Conservation (phyloP, 1,284 basidiomycete species). For the Microbotryum lychnidis-dioicae region DNA sequence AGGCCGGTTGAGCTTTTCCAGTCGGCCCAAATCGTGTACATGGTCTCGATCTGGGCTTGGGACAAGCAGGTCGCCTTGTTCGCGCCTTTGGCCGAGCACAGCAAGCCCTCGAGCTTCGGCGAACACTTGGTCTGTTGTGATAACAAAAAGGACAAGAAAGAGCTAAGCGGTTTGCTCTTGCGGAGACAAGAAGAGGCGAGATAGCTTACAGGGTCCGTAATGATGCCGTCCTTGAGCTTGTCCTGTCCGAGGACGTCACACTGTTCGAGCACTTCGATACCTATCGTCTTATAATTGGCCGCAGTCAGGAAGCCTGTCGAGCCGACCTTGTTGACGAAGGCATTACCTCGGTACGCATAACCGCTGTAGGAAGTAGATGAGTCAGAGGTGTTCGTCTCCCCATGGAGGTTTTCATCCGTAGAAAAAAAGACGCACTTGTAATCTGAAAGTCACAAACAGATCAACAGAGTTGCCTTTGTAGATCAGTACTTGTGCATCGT, state of each 20-base stretch:
- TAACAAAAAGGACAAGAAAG: no score
- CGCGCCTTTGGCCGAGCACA: constrained; percentile 12
- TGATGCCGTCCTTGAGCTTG: constrained; percentile 34
- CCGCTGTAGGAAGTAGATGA: neutral
- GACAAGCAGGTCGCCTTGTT: constrained; percentile 23
- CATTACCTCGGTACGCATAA: constrained; percentile 23
- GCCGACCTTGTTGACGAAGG: constrained; percentile 21
- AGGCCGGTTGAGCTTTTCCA: constrained; percentile 4
- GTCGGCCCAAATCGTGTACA: constrained; percentile 25
- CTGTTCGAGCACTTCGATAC: constrained; percentile 28
- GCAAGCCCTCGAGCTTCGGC: constrained; percentile 23
- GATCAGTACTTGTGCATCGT: neutral
- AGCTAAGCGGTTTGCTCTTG: no score
- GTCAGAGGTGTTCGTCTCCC: neutral
- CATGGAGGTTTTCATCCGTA: constrained; percentile 15
- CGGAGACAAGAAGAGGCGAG: no score
- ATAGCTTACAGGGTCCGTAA: constrained; percentile 22
- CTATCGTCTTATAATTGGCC: constrained; percentile 24
- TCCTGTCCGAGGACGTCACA: constrained; percentile 34
- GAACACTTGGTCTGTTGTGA: constrained; percentile 10
- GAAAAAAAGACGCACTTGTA: neutral
- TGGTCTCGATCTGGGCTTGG: constrained; percentile 22
- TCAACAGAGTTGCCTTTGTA: neutral
- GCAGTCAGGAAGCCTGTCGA: constrained; percentile 15
- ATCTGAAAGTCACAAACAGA: neutral